A percentile compares a stretch with the other conserved stretches of the same genome.
Conservation (phyloP, 225 moss, liverwort and hornwort species). For the Marchantia polymorpha region DNA sequence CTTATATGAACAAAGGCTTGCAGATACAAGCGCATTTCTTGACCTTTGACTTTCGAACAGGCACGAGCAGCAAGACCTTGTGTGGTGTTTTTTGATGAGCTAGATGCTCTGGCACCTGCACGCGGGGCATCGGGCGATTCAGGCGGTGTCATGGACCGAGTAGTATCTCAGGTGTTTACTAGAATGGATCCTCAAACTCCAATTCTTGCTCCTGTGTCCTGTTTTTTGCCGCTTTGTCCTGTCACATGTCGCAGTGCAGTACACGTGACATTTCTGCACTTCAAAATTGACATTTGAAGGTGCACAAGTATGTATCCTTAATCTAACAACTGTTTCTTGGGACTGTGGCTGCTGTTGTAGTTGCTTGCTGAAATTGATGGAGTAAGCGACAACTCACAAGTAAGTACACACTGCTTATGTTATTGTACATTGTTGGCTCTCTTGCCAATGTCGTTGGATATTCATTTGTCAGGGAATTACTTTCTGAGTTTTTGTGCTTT, state of each 20-base stretch:
- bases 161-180: slow-evolving; percentile 85
- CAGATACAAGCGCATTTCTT: not conserved
- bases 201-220: not conserved
- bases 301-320: not conserved
- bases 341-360: slow-evolving; percentile 74
- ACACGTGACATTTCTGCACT: not conserved
- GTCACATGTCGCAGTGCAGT: not conserved
- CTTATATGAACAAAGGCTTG: not conserved
- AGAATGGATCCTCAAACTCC: not conserved
- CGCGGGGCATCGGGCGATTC: slow-evolving; percentile 95
- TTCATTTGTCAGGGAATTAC: too few species aligned
- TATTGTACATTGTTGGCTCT: too few species aligned
- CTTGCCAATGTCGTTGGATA: too few species aligned
- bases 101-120: slow-evolving; percentile 94
- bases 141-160: slow-evolving; percentile 98
- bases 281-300: not conserved
- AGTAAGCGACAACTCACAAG: slow-evolving; percentile 81
- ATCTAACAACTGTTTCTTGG: not conserved
- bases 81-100: slow-evolving; percentile 99
- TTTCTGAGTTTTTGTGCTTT: too few species aligned
- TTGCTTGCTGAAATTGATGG: slow-evolving; percentile 99
- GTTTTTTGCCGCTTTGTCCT: not conserved
- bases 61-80: slow-evolving; percentile 95
- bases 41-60: slow-evolving; percentile 39
- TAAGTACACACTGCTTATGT: slow-evolving; percentile 23